Evolutionary conservation across 352 stramenopile species (phyloP).

Genomic region (Pythium coloratum): DNA sequence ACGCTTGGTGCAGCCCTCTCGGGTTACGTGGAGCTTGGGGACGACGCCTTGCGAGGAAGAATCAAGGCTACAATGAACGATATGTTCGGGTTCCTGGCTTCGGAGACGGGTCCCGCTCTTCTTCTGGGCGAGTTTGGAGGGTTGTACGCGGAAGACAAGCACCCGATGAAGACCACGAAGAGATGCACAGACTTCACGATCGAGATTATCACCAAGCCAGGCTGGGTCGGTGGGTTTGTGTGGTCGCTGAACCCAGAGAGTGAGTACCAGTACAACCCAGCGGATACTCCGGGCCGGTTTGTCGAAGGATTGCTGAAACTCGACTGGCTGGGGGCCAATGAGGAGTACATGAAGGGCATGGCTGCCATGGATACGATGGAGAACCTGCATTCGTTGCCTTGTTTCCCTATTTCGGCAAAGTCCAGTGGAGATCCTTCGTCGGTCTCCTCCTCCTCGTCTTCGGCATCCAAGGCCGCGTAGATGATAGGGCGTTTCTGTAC

Average conservation of each 20-base stretch:
- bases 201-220: conserved; percentile 44
- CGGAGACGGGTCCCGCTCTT: conserved; percentile 42
- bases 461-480: background rate
- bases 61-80: conserved; percentile 55
- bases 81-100: conserved; percentile 67
- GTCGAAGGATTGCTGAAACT: conserved; percentile 45
- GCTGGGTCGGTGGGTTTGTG: conserved; percentile 61
- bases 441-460: background rate
- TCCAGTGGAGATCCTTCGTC: background rate
- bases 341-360: conserved; percentile 42
- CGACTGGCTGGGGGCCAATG: conserved; percentile 58
- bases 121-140: conserved; percentile 71
- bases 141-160: conserved; percentile 51
- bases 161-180: conserved; percentile 56
- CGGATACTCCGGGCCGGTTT: conserved; percentile 36
- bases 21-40: conserved; percentile 50
- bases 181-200: conserved; percentile 61
- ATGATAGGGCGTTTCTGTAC: too few relatives aligned
- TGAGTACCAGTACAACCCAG: conserved; percentile 62
- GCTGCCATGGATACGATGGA: conserved; percentile 47
- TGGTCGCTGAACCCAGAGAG: conserved; percentile 74
- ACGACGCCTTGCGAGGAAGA: conserved; percentile 37
- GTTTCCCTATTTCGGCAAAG: conserved; percentile 29
- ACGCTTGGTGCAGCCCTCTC: conserved; percentile 31
- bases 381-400: conserved; percentile 50